These are phyloP conservation scores for Gaertneriomyces sp. DNA, from an alignment of 192 early-diverging fungal genomes.

Conservation along the genomic window DNA sequence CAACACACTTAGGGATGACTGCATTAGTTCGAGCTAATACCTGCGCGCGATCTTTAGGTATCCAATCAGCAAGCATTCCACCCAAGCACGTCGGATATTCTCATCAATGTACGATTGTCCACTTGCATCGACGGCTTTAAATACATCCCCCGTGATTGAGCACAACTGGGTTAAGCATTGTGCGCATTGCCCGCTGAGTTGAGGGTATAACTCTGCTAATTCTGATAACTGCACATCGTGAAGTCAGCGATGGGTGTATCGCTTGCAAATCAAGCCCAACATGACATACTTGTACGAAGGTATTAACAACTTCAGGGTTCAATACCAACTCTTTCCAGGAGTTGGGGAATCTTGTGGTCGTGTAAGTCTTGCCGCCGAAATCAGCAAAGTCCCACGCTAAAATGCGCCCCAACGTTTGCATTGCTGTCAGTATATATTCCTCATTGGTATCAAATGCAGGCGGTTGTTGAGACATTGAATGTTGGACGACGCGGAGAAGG, in stretches of 20 bases:
- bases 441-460: neutral
- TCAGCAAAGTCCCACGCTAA: slow-evolving; percentile 45
- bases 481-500: slow-evolving; percentile 46
- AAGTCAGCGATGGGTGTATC: no score
- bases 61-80: slow-evolving; percentile 51
- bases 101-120: slow-evolving; percentile 47
- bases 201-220: no score
- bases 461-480: slow-evolving; percentile 33
- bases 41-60: slow-evolving; percentile 50
- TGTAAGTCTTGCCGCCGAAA: no score
- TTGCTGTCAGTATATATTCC: slow-evolving; percentile 27
- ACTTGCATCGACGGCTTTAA: slow-evolving; percentile 41
- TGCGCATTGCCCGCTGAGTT: no score
- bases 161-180: no score
- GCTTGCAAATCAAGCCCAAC: no score
- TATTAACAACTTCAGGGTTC: slow-evolving; percentile 53
- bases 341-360: slow-evolving; percentile 20
- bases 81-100: slow-evolving; percentile 47
- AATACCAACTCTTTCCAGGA: slow-evolving; percentile 54
- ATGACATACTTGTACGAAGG: slow-evolving; percentile 52
- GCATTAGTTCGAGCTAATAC: slow-evolving; percentile 31
- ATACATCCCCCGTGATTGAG: slow-evolving; percentile 27
- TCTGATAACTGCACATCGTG: no score
- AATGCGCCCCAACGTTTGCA: slow-evolving; percentile 45
- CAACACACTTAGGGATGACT: no score